Base-by-base conservation (phyloP, 768 basidiomycete species). In the Rhodosporidiobolus odoratus region DNA sequence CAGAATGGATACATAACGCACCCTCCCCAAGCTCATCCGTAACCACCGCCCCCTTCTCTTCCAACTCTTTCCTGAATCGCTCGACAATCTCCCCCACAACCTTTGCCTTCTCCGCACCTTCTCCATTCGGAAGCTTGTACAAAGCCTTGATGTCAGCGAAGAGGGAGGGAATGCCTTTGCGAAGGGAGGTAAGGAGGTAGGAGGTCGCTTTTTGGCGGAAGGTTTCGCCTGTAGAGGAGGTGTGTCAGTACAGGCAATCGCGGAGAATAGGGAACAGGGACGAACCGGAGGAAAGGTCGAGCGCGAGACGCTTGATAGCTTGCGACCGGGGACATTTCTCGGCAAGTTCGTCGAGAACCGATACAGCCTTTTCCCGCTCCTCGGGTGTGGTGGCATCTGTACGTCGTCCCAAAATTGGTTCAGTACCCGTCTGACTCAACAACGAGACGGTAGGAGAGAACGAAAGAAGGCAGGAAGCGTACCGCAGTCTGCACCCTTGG, bases 61-160 rank as follows among this genome's bases (percentile, higher is more conserved):
- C 73, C 27, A 72, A 30, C 4, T 27, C 54, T 38, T 30, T n/a
- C 56, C 58, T 37, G 61, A 73, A 73, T 47, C 50, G 13, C 77
- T 89, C 86, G 3, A 87, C 84, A 43, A 89, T 82, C n/a, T 84
- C 83, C 75, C 92, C 87, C 53, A 98, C 86, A 12, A 82, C 80
- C 41, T 82, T 79, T 58, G 85, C 86, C 78, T 95, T 98, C 57
- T 81, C 79, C 1, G 81, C 65, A 68, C 90, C 84, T 15, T 75
- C 73, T n/a, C 57, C 45, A 21, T n/a, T 47, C 16, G n/a, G 32
- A 4, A 58, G 38, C 25, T 38, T 30, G 76, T 96, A 97, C 2
- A 98, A 84, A 0, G 87, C 83, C 78, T 97, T 98, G 78, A 98
- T 77, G 80, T 97, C 94, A 25, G 89, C 86, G 77, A 98, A 99